Evolutionary conservation across 495 filamentous ascomycete species (phyloP).

Genomic region (Penicillium ucsense): DNA sequence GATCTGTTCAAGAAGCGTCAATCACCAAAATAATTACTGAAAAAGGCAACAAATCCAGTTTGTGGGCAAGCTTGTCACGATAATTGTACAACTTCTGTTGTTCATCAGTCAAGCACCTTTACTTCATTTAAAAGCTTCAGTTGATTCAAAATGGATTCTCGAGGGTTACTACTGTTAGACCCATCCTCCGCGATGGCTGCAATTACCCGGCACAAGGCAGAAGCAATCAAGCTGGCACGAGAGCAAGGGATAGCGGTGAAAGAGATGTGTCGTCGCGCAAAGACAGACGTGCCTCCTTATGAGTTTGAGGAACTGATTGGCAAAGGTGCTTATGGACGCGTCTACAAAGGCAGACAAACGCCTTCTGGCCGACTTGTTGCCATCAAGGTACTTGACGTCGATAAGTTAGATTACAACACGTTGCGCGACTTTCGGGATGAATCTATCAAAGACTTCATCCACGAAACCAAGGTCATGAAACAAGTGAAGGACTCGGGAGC

Average conservation of each 20-base stretch:
- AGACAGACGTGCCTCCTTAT: slow-evolving; percentile 49
- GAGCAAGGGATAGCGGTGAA: slow-evolving; percentile 39
- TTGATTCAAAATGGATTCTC: slow-evolving; percentile 19
- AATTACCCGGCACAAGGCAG: slow-evolving; percentile 39
- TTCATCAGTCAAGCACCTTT: no score
- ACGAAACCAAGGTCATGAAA: slow-evolving; percentile 80
- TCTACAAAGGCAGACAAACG: slow-evolving; percentile 68
- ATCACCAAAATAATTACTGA: not conserved
- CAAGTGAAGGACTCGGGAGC: slow-evolving; percentile 75
- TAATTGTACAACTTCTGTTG: no score
- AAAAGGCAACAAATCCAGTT: not conserved
- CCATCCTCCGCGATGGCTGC: slow-evolving; percentile 38
- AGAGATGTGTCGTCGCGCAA: slow-evolving; percentile 40
- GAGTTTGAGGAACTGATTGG: slow-evolving; percentile 84
- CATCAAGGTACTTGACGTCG: slow-evolving; percentile 94
- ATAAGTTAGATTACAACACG: slow-evolving; percentile 63
- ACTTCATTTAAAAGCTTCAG: not conserved
- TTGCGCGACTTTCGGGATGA: slow-evolving; percentile 64
- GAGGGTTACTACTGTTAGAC: slow-evolving; percentile 29
- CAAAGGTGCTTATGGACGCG: slow-evolving; percentile 90
- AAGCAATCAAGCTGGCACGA: slow-evolving; percentile 40
- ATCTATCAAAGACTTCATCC: slow-evolving; percentile 74
- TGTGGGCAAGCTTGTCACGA: no score
- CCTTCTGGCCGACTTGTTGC: slow-evolving; percentile 63
- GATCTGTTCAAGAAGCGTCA: not conserved